Evolutionary conservation across 352 stramenopile species (phyloP).

Genomic region (Lagenidium sp.): DNA sequence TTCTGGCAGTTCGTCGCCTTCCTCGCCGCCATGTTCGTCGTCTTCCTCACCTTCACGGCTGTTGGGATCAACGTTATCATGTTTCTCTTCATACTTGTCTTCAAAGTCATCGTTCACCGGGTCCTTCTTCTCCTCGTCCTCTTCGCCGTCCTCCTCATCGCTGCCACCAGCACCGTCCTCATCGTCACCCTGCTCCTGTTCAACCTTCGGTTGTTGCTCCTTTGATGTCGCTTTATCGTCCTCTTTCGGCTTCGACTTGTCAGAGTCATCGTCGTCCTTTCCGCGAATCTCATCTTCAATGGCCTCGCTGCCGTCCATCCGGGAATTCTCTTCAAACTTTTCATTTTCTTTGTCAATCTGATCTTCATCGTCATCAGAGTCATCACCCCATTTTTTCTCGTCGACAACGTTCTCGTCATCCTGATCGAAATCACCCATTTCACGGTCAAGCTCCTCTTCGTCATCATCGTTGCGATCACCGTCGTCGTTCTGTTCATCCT

Average conservation of each 20-base stretch:
- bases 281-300: conserved; percentile 85
- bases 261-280: conserved; percentile 77
- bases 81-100: conserved; percentile 48
- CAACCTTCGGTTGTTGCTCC: conserved; percentile 41
- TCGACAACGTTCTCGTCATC: conserved; percentile 98
- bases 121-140: conserved; percentile 46
- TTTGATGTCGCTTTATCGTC: conserved; percentile 18
- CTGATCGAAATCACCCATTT: conserved; percentile 97
- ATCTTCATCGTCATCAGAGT: conserved; percentile 90
- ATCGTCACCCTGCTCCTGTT: conserved; percentile 30
- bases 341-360: conserved; percentile 95
- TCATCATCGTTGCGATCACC: conserved; percentile 87
- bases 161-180: conserved; percentile 34
- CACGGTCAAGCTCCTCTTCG: conserved; percentile 95
- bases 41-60: conserved; percentile 20
- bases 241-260: conserved; percentile 38
- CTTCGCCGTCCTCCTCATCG: conserved; percentile 53
- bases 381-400: conserved; percentile 98
- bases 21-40: conserved; percentile 38
- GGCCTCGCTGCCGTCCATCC: conserved; percentile 60
- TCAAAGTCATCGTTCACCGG: conserved; percentile 79
- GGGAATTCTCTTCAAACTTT: conserved; percentile 88
- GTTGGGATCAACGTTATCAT: conserved; percentile 27
- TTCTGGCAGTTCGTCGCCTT: conserved; percentile 68
- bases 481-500: conserved; percentile 83